Evolutionary conservation across 768 basidiomycete genomes (phyloP).

Genomic region (Naganishia friedmannii): DNA sequence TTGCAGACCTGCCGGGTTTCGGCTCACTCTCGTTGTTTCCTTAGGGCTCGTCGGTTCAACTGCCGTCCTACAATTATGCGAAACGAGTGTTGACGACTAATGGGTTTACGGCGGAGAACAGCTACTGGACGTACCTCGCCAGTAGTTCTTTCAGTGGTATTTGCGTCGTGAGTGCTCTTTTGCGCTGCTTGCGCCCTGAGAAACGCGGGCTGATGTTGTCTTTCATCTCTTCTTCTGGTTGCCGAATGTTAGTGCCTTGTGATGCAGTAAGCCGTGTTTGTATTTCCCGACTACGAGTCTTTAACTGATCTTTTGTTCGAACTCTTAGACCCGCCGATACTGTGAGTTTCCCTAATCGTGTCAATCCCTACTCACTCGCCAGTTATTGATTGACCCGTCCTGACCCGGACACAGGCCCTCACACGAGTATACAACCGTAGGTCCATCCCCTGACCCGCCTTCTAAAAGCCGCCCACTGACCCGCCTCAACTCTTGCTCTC

Average conservation of each 20-base stretch:
- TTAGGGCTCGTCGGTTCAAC: slow-evolving; percentile 66
- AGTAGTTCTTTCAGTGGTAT: slow-evolving; percentile 85
- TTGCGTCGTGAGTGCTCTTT: slow-evolving; percentile 69
- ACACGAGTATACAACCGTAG: slow-evolving; percentile 88
- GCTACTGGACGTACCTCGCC: slow-evolving; percentile 78
- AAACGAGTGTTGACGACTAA: slow-evolving; percentile 72
- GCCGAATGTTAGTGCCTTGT: slow-evolving; percentile 63
- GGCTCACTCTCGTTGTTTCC: not conserved
- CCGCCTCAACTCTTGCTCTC: not conserved
- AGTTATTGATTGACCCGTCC: not conserved
- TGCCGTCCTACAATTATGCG: slow-evolving; percentile 92
- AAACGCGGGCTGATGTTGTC: slow-evolving; percentile 5
- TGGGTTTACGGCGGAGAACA: slow-evolving; percentile 70
- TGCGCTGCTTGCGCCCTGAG: slow-evolving; percentile 8
- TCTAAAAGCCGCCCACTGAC: not conserved
- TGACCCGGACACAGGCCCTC: too few species aligned
- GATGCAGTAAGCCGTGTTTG: slow-evolving; percentile 70
- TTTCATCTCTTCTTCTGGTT: slow-evolving; percentile 11
- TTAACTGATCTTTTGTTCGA: not conserved
- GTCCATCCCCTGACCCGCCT: slow-evolving; percentile 18
- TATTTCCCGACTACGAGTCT: not conserved
- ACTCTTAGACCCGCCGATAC: slow-evolving; percentile 40
- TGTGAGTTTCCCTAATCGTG: slow-evolving; percentile 23
- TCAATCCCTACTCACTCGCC: too few species aligned
- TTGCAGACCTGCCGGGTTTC: not conserved